Base-by-base conservation (phyloP, 2,329 filamentous ascomycete species). In the Penicillium sp. region DNA sequence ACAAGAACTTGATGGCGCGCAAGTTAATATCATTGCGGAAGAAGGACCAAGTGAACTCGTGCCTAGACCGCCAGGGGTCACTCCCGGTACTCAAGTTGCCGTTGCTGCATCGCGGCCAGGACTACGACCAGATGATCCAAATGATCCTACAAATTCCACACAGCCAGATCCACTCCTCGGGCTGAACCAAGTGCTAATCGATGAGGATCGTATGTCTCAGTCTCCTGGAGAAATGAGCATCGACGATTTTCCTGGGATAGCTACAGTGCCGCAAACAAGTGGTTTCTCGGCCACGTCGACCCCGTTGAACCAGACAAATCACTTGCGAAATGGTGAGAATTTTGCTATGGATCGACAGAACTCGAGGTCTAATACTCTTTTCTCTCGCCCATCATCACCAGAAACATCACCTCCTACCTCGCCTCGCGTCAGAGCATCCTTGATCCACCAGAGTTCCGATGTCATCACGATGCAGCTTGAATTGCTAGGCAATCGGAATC, bases 381-480 rank as follows among this genome's bases (percentile, higher is more conserved):
- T 74, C 38, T 76, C 74, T 36, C 72, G 61, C 8, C 66, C 70
- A 38, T 72, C 72, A 18, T 76, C 73, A 36, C 70, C 74, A 7
- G 69, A 68, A 39, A 70, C 72, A n/a, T 75, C 73, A 9, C 72
- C 73, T 14, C 72, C 70, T 27, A 68, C 68, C 7, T 77, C 74
- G 4, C 74, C 74, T 43, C 73, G 68, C 6, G 72, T 77, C 18
- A 65, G 74, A 44, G 74, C 74, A 27, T 76, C 74, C 1, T 61
- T 77, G 23, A 71, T 76, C 16, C 74, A 76, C 54, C 73, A 75
- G 42, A 73, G 73, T 49, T 71, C 74, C 1, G 74, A 76, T 53
- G 66, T 75, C 2, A 74, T 76, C 43, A 76, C 74, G 4, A 76
- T 76, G 74, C 73, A 77, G 46, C 57, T 77, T 36, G 74, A 76